Evolutionary conservation across 306 rosid species (phyloP), one percentile per base, ranked within the genome.

Genomic region (Cucurbita argyrosperma): DNA sequence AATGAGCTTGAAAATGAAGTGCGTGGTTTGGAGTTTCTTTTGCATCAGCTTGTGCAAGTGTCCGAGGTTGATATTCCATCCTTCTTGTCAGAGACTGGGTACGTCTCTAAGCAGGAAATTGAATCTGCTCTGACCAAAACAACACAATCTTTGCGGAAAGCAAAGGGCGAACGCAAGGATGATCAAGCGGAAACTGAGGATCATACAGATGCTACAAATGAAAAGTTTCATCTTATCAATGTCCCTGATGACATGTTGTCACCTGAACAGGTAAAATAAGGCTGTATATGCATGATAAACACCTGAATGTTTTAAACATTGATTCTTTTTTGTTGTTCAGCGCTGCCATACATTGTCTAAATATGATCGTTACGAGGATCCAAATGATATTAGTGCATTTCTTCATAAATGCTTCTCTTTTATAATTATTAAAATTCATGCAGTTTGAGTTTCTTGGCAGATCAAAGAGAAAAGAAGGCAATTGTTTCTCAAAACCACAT

Each of bases 1-100:
- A 94, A 94, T 80, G 97, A 91, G 79, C 87, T 94, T 76, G 99
- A 94, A 78, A 94, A 94, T 76, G 96, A 91, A 77, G 80, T 84
- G 57, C 87, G 77, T 61, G 99, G 95, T 72, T 81, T 94, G 84
- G 95, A 88, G 54, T 91, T 94, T 88, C 97, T 94, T 56, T 77
- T 91, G 62, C 81, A 76, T 70, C 99, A 94, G 86, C 89, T 94
- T 61, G 92, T 78, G 65, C 92, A 91, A 74, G 97, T 94, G 76
- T 83, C 80, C 67, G 97, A 89, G 45, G 79, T 75, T 65, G 78
- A 74, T 21, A 26, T 88, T 76, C 89, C 85, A 62, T 85, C 95
- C 52, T 94, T 94, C 84, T 83, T 94, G 81, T 79, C 89, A 76
- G 88, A 70, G 63, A 94, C 99, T 74, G 95, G 99, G 63, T 94